Conservation (phyloP, 2,329 filamentous ascomycete species). For the Dothiorella sarmentorum region DNA sequence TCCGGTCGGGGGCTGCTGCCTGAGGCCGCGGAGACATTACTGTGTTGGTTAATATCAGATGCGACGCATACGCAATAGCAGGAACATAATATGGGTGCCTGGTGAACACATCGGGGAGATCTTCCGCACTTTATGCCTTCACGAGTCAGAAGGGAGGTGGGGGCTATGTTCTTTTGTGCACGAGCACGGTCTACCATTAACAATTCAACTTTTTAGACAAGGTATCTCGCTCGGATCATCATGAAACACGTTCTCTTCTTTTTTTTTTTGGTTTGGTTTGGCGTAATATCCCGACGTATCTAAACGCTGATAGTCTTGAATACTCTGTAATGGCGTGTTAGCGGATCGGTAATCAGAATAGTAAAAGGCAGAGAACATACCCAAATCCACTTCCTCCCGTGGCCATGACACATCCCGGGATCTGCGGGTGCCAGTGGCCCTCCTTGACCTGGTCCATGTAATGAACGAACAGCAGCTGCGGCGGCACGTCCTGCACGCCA, state of each 20-base stretch:
- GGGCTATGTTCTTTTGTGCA: neutral
- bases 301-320: conserved; percentile 43
- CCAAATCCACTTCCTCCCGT: conserved; percentile 84
- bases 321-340: conserved; percentile 28
- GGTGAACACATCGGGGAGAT: neutral
- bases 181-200: neutral
- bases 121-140: neutral
- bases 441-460: conserved; percentile 95
- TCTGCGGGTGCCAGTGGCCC: conserved; percentile 95
- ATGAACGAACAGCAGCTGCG: conserved; percentile 93
- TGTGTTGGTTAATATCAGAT: neutral
- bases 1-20: neutral
- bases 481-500: conserved; percentile 83
- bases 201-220: conserved; percentile 4
- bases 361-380: conserved; percentile 43
- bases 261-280: neutral
- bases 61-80: neutral
- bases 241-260: conserved; percentile 13
- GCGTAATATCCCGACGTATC: neutral
- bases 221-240: conserved; percentile 11
- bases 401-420: conserved; percentile 82
- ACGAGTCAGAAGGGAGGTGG: conserved; percentile 3
- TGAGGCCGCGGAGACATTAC: neutral
- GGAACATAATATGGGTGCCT: neutral
- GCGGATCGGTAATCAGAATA: neutral